phyloP scores from a whole-genome alignment of 73 alveolate species.

The Tetrahymena borealis region DNA sequence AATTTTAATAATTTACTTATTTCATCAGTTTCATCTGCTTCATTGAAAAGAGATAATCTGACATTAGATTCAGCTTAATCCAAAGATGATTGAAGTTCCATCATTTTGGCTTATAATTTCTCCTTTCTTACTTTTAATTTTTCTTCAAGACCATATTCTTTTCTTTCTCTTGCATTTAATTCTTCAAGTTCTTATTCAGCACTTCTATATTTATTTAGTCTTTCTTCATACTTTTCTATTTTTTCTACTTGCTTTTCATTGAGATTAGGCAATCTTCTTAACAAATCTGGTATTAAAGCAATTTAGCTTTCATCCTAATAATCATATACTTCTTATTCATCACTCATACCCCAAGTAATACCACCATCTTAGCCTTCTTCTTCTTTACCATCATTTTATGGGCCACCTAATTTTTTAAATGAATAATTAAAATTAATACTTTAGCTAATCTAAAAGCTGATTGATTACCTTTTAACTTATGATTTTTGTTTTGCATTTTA shows the following conservation, averaged over 20 bases:
- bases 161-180: background rate
- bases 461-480: background rate
- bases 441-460: background rate
- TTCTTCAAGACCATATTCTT: background rate
- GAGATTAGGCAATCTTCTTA: background rate
- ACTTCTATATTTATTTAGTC: background rate
- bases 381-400: background rate
- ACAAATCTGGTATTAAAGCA: background rate
- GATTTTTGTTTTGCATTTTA: background rate
- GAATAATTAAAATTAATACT: background rate
- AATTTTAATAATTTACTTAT: background rate
- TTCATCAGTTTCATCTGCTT: background rate
- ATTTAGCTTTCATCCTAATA: background rate
- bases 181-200: background rate
- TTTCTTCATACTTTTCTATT: background rate
- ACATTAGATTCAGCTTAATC: background rate
- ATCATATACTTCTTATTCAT: background rate
- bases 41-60: background rate
- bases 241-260: background rate
- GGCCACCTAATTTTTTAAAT: background rate
- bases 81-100: background rate
- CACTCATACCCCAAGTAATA: background rate
- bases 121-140: background rate
- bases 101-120: background rate
- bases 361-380: background rate